A percentile compares a stretch with the other conserved stretches of the same genome.
Evolutionary conservation across 1,284 basidiomycete genomes (phyloP).

Genomic region (Fomitiporia mediterranea): DNA sequence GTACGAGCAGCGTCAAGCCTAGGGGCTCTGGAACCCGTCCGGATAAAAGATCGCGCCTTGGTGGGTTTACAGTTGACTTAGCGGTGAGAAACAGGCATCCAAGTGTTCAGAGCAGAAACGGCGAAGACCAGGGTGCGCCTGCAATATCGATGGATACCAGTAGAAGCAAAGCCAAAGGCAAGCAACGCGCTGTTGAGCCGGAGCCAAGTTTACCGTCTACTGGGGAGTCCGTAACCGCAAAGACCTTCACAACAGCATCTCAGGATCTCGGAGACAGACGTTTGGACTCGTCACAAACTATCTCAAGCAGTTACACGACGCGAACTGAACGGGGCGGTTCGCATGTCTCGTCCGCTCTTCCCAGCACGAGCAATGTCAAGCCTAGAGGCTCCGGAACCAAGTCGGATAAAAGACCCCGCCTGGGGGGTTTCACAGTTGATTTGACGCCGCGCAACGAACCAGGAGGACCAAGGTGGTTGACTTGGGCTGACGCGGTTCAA

Average conservation of each 20-base stretch:
- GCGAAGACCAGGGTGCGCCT: no score
- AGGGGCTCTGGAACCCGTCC: neutral
- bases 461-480: constrained; percentile 13
- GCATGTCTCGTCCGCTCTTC: neutral
- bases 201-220: no score
- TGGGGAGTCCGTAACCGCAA: neutral
- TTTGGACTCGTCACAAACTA: no score
- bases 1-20: neutral
- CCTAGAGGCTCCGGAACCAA: neutral
- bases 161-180: neutral
- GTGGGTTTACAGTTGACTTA: constrained; percentile 5
- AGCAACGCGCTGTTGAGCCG: neutral
- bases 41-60: neutral
- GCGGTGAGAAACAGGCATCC: neutral
- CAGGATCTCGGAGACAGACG: neutral
- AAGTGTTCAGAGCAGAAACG: no score
- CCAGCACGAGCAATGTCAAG: constrained; percentile 1
- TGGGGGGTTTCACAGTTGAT: constrained; percentile 1
- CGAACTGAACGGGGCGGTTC: neutral
- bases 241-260: neutral
- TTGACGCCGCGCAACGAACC: constrained; percentile 2
- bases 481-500: neutral
- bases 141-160: no score
- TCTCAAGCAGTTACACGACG: neutral
- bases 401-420: neutral